Percentiles rank a stretch among this genome's conserved stretches.
Evolutionary conservation across 805 yeast species (phyloP).

Genomic region (Clavispora fructus): DNA sequence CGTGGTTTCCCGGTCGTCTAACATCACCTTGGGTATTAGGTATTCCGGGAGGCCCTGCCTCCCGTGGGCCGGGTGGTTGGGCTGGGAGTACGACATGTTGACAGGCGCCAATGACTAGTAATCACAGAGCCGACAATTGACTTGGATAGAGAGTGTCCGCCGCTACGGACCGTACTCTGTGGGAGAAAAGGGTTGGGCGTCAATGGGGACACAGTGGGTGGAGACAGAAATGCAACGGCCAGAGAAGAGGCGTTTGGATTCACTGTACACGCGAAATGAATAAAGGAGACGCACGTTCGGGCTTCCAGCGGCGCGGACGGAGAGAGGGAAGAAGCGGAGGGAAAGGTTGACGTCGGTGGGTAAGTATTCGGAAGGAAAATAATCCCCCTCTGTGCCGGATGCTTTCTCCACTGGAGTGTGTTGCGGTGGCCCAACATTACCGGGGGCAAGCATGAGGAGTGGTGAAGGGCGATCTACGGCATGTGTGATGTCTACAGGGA

Average conservation of each 20-base stretch:
- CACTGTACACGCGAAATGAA: neutral
- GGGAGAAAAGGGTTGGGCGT: neutral
- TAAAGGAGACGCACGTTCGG: neutral
- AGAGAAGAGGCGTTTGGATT: neutral
- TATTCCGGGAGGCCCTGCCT: constrained; percentile 22
- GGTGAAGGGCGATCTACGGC: no score
- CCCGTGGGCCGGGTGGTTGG: constrained; percentile 16
- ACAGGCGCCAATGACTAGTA: neutral
- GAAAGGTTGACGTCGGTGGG: neutral
- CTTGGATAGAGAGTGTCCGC: neutral
- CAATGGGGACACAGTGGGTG: neutral
- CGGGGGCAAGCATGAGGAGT: no score
- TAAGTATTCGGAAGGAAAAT: neutral
- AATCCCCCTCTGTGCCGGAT: neutral
- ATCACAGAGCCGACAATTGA: neutral
- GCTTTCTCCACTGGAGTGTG: neutral
- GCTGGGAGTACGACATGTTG: neutral
- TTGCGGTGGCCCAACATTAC: neutral
- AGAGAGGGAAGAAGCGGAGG: neutral
- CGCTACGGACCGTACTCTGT: neutral
- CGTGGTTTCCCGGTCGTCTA: constrained; percentile 2
- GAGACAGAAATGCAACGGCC: neutral
- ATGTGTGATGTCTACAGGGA: no score
- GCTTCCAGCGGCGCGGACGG: neutral
- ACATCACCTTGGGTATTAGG: constrained; percentile 22